These are phyloP conservation scores for Tilletia walkeri DNA, from an alignment of 1,284 basidiomycete species.

Conservation along the genomic window DNA sequence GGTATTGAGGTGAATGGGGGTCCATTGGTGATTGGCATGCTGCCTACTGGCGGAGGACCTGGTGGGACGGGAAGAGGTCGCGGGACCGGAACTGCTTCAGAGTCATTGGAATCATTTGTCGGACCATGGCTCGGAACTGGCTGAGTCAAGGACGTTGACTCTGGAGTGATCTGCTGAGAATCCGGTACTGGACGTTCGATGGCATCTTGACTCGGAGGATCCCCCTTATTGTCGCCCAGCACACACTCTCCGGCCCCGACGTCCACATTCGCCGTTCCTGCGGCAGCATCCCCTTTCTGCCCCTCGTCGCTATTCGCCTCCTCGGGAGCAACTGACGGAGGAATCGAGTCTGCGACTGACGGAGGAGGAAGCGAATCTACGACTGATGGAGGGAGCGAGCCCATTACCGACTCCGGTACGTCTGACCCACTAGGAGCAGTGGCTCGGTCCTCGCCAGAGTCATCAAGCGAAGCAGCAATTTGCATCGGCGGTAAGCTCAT, in stretches of 20 bases:
- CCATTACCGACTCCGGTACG: background rate
- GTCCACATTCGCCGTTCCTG: too few species aligned
- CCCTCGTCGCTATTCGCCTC: background rate
- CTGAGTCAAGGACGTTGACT: too few species aligned
- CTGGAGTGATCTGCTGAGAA: too few species aligned
- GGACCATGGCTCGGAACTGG: too few species aligned
- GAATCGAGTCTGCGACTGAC: too few species aligned
- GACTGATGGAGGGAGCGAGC: background rate
- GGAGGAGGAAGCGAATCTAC: too few species aligned
- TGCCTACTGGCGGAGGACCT: background rate
- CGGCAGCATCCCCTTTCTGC: background rate
- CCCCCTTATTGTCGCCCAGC: too few species aligned
- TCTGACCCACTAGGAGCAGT: background rate
- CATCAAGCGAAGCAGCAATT: background rate
- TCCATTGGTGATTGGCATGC: background rate
- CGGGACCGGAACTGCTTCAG: background rate
- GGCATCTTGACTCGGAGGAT: too few species aligned
- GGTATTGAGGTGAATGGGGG: background rate
- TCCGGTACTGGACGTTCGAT: too few species aligned
- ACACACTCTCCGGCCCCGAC: too few species aligned
- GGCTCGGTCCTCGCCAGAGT: background rate
- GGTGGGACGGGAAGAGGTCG: constrained; percentile 12
- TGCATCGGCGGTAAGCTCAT: background rate
- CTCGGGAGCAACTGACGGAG: too few species aligned
- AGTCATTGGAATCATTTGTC: too few species aligned